Percentiles rank a stretch among this genome's conserved stretches.
Evolutionary conservation across 1,284 basidiomycete species (phyloP).

Genomic region (Apiotrichum montevideense): DNA sequence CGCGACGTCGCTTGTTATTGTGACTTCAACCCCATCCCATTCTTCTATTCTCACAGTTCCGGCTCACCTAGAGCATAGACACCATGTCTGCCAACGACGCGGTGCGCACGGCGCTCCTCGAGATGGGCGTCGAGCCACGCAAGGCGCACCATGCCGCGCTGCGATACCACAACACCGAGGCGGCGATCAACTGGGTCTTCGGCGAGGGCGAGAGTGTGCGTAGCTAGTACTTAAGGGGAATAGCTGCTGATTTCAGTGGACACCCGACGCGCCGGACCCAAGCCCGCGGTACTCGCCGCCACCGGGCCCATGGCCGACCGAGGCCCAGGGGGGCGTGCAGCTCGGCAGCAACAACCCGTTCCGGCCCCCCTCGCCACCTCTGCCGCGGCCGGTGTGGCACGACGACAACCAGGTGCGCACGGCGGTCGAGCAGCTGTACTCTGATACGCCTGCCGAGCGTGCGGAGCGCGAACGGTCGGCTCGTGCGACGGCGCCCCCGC

Average conservation of each 20-base stretch:
- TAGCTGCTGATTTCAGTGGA: constrained; percentile 3
- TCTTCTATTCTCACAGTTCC: too few species aligned
- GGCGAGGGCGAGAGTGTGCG: constrained; percentile 36
- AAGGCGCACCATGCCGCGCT: constrained; percentile 32
- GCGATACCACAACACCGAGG: constrained; percentile 27
- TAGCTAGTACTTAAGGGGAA: background rate
- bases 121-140: constrained; percentile 34
- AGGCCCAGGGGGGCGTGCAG: background rate
- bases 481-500: constrained; percentile 37
- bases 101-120: constrained; percentile 23
- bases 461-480: constrained; percentile 30
- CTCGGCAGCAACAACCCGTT: constrained; percentile 17
- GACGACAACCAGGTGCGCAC: constrained; percentile 25
- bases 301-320: constrained; percentile 8
- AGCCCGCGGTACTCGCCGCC: background rate
- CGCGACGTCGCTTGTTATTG: too few species aligned
- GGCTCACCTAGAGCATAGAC: too few species aligned
- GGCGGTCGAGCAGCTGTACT: constrained; percentile 14
- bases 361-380: constrained; percentile 6
- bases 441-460: background rate
- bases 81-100: constrained; percentile 23
- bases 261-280: background rate
- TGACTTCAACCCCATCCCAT: too few species aligned
- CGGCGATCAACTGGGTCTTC: constrained; percentile 44
- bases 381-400: constrained; percentile 36